phyloP scores from a whole-genome alignment of 2,329 filamentous ascomycete genomes.

The Pseudocercospora musae region DNA sequence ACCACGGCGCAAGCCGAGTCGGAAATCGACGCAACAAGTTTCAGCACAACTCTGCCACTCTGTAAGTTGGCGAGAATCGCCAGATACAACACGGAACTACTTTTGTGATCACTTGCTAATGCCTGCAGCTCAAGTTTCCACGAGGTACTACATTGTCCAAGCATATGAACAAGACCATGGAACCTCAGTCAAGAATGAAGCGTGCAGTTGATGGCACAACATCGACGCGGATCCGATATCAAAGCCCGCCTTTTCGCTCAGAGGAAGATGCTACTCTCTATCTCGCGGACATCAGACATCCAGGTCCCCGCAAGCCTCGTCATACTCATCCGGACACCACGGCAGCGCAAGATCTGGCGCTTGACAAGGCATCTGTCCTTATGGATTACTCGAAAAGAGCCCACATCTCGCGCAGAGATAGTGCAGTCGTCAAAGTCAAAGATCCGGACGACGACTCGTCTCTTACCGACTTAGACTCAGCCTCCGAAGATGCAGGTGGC shows the following conservation, averaged over 20 bases:
- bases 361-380: slow-evolving; percentile 15
- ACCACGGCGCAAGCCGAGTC: neutral
- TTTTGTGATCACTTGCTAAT: neutral
- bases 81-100: neutral
- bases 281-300: slow-evolving; percentile 9
- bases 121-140: neutral
- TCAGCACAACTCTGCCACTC: neutral
- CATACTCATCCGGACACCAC: slow-evolving; percentile 22
- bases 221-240: slow-evolving; percentile 19
- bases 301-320: slow-evolving; percentile 12
- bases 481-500: neutral
- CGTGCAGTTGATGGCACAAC: slow-evolving; percentile 9
- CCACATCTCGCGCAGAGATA: slow-evolving; percentile 20
- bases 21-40: neutral
- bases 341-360: slow-evolving; percentile 22
- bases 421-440: slow-evolving; percentile 7
- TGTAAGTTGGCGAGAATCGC: neutral
- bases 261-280: slow-evolving; percentile 9
- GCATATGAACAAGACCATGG: neutral
- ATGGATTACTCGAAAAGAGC: slow-evolving; percentile 14
- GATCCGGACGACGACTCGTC: neutral
- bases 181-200: neutral
- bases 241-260: slow-evolving; percentile 17
- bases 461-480: neutral
- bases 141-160: neutral